Percentiles rank a stretch among this genome's conserved stretches.
These are phyloP conservation scores for Parascedosporium putredinis DNA, from an alignment of 2,329 filamentous ascomycete species.

Conservation along the genomic window DNA sequence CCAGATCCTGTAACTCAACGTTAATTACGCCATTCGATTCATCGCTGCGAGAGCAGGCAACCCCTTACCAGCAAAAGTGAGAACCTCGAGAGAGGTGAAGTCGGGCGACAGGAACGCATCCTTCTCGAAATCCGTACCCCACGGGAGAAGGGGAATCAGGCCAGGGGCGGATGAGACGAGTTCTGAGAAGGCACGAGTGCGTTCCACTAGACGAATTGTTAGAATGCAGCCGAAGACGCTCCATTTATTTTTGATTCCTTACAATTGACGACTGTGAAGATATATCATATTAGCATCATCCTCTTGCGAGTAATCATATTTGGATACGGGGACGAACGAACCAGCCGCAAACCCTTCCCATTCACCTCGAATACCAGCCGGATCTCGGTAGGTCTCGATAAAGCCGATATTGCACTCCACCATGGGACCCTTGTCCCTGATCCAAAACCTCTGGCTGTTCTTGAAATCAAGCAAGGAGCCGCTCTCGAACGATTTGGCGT, in stretches of 20 bases:
- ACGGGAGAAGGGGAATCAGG: slow-evolving; percentile 84
- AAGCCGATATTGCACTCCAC: slow-evolving; percentile 77
- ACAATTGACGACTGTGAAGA: slow-evolving; percentile 55
- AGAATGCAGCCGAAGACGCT: background rate
- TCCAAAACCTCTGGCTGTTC: slow-evolving; percentile 71
- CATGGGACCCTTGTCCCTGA: slow-evolving; percentile 69
- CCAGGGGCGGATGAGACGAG: slow-evolving; percentile 71
- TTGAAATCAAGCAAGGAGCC: slow-evolving; percentile 72
- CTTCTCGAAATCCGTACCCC: slow-evolving; percentile 84
- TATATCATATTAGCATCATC: background rate
- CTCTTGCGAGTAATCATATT: background rate
- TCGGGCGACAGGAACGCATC: slow-evolving; percentile 92
- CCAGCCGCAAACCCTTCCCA: slow-evolving; percentile 76
- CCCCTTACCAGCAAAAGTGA: slow-evolving; percentile 52
- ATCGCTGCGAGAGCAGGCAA: too few relatives aligned
- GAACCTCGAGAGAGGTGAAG: slow-evolving; percentile 87
- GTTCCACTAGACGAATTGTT: slow-evolving; percentile 45
- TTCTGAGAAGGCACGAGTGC: slow-evolving; percentile 77
- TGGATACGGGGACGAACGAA: slow-evolving; percentile 13
- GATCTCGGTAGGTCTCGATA: slow-evolving; percentile 78
- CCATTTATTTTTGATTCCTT: slow-evolving; percentile 10
- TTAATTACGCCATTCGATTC: too few relatives aligned
- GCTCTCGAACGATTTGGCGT: slow-evolving; percentile 62
- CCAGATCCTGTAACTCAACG: slow-evolving; percentile 50
- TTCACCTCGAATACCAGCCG: slow-evolving; percentile 68